Percentiles rank a stretch among this genome's conserved stretches.
These are phyloP conservation scores for Erysiphe pulchra DNA, from an alignment of 2,329 filamentous ascomycete genomes.

Conservation along the genomic window DNA sequence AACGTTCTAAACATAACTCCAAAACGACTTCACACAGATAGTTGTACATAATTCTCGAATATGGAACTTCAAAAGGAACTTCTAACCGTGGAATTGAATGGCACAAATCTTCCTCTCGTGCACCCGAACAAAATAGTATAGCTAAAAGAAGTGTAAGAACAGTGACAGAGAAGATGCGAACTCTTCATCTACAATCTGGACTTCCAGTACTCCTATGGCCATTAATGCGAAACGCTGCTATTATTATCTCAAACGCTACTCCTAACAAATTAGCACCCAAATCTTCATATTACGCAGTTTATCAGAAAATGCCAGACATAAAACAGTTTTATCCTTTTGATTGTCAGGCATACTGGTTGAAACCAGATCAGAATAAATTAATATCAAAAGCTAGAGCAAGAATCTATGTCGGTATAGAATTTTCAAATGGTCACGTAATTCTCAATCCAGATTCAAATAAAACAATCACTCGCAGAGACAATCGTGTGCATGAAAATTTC, in stretches of 20 bases:
- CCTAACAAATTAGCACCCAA: background rate
- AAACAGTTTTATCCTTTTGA: too few species aligned
- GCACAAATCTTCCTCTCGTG: background rate
- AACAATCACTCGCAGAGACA: background rate
- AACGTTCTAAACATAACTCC: background rate
- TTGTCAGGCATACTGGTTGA: background rate
- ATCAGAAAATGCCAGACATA: too few species aligned
- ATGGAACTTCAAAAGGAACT: background rate
- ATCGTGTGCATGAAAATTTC: background rate
- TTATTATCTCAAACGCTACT: background rate
- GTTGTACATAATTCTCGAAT: background rate
- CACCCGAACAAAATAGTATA: background rate
- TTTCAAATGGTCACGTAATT: background rate
- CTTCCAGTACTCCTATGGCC: background rate
- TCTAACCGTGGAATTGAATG: background rate
- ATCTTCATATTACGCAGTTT: too few species aligned
- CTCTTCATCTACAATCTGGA: background rate
- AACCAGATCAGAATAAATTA: background rate
- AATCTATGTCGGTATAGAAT: background rate
- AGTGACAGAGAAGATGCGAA: background rate
- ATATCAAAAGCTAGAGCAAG: background rate
- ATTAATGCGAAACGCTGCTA: background rate
- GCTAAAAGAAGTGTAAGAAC: background rate
- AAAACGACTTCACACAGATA: background rate
- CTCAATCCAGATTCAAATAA: background rate